Evolutionary conservation across 495 filamentous ascomycete species (phyloP).

Genomic region (Tetracladium setigerum): DNA sequence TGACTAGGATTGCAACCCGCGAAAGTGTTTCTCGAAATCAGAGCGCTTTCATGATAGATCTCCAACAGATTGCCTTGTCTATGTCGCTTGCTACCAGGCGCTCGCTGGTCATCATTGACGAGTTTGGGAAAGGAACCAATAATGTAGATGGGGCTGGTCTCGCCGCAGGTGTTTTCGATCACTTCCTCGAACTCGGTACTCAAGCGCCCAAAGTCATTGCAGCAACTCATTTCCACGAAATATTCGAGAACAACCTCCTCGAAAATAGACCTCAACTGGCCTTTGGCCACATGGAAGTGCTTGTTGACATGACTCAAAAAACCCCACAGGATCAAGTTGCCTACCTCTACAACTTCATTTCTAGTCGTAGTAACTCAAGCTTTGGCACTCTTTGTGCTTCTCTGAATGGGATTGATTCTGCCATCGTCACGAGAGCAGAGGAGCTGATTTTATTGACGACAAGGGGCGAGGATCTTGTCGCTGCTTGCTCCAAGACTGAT

Average conservation of each 20-base stretch:
- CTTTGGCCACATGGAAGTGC: slow-evolving; percentile 87
- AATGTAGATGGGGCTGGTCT: slow-evolving; percentile 76
- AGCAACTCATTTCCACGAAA: slow-evolving; percentile 93
- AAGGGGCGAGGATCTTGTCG: slow-evolving; percentile 66
- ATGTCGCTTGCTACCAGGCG: slow-evolving; percentile 69
- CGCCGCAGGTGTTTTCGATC: slow-evolving; percentile 71
- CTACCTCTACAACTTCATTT: slow-evolving; percentile 70
- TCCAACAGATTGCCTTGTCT: slow-evolving; percentile 79
- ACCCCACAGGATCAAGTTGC: slow-evolving; percentile 67
- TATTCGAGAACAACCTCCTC: slow-evolving; percentile 72
- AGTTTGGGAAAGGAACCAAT: slow-evolving; percentile 94
- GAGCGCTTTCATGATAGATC: slow-evolving; percentile 88
- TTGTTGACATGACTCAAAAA: slow-evolving; percentile 52
- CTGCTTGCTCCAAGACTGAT: slow-evolving; percentile 56
- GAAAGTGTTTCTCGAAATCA: slow-evolving; percentile 81
- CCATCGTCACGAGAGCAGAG: slow-evolving; percentile 69
- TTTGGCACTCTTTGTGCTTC: slow-evolving; percentile 81
- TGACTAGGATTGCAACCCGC: slow-evolving; percentile 79
- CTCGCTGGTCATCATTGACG: slow-evolving; percentile 81
- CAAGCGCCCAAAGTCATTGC: slow-evolving; percentile 76
- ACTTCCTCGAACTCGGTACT: slow-evolving; percentile 54
- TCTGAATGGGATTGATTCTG: slow-evolving; percentile 69
- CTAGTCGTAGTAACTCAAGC: slow-evolving; percentile 70
- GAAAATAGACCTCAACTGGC: slow-evolving; percentile 46
- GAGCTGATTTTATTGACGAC: slow-evolving; percentile 61